These are phyloP conservation scores for Amanita inopinata DNA, from an alignment of 768 basidiomycete species.

Conservation along the genomic window DNA sequence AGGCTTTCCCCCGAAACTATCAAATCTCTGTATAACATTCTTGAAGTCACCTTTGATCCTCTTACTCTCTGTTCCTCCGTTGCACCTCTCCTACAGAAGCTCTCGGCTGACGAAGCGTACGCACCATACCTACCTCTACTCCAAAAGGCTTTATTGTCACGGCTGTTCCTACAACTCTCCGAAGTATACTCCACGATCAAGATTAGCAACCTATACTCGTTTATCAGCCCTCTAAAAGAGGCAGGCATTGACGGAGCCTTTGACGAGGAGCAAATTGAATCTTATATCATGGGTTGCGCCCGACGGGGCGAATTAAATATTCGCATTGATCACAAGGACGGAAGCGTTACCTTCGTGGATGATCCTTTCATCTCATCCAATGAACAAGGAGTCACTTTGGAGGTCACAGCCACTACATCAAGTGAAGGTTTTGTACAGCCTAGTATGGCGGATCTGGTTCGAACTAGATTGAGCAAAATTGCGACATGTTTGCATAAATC, in stretches of 20 bases:
- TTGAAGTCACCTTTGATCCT: slow-evolving; percentile 92
- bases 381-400: slow-evolving; percentile 23
- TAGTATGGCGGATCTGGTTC: slow-evolving; percentile 59
- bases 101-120: slow-evolving; percentile 50
- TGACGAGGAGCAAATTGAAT: slow-evolving; percentile 75
- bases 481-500: slow-evolving; percentile 67
- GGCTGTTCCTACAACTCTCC: slow-evolving; percentile 82
- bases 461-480: slow-evolving; percentile 69
- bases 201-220: slow-evolving; percentile 63
- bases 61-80: slow-evolving; percentile 72
- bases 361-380: slow-evolving; percentile 50
- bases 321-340: slow-evolving; percentile 80
- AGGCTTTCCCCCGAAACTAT: slow-evolving; percentile 66
- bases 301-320: slow-evolving; percentile 79
- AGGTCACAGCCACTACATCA: slow-evolving; percentile 14
- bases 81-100: slow-evolving; percentile 63
- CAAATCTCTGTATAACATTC: slow-evolving; percentile 73
- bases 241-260: slow-evolving; percentile 42
- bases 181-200: slow-evolving; percentile 88
- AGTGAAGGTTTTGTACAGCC: slow-evolving; percentile 51
- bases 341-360: slow-evolving; percentile 78
- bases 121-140: slow-evolving; percentile 83
- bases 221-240: slow-evolving; percentile 67
- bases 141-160: slow-evolving; percentile 83
- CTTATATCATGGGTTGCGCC: slow-evolving; percentile 89